A percentile compares a stretch with the other conserved stretches of the same genome.
phyloP scores from a whole-genome alignment of 768 basidiomycete genomes.

The Termitomyces bulborhizus region DNA sequence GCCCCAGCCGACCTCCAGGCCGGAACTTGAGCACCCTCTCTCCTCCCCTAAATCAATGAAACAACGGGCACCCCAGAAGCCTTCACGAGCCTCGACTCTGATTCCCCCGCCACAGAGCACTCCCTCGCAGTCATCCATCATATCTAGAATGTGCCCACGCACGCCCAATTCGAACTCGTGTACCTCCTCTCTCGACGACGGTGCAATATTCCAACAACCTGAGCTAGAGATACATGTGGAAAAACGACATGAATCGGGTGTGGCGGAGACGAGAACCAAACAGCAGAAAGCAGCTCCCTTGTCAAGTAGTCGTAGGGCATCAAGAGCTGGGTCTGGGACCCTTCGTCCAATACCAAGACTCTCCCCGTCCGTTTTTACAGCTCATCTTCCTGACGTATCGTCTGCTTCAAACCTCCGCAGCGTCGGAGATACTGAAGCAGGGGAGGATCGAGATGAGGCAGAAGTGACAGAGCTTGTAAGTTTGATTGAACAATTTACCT shows the following conservation, averaged over 20 bases:
- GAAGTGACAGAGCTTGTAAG: conserved; percentile 28
- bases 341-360: conserved; percentile 37
- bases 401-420: conserved; percentile 19
- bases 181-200: neutral
- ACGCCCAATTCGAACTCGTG: conserved; percentile 15
- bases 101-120: neutral
- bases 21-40: neutral
- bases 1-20: neutral
- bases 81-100: conserved; percentile 1
- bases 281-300: neutral
- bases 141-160: conserved; percentile 23
- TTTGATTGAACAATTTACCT: conserved; percentile 56
- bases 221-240: conserved; percentile 4
- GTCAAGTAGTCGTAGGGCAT: neutral
- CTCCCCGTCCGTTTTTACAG: conserved; percentile 35
- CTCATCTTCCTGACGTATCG: conserved; percentile 22
- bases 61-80: neutral
- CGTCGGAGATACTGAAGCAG: neutral
- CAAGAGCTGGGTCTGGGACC: neutral
- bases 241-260: conserved; percentile 1
- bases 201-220: neutral
- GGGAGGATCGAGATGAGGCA: conserved; percentile 16
- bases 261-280: neutral
- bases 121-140: conserved; percentile 16
- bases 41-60: neutral